Base-by-base conservation (phyloP, 257 asterid genomes). In the Salvia hispanica region DNA sequence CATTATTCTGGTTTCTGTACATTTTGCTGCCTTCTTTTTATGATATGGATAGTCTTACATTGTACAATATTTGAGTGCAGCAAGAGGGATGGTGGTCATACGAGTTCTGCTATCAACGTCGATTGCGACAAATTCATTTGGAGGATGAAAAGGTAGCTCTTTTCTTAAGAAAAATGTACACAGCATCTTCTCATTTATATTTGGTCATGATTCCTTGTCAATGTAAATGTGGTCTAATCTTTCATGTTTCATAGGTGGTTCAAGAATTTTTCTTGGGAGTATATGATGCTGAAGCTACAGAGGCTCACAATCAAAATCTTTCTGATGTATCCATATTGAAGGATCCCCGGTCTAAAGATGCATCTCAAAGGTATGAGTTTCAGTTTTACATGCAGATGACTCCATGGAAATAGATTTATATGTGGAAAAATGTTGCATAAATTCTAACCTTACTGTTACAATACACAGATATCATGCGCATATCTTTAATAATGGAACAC, bases 11-110 rank as follows among this genome's bases (percentile, higher is more conserved):
- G 40, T 53, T 46, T 51, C 3, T 48, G 50, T 25, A 36, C 34
- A 2, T 3, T 64, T 12, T 66, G 51, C 34, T 39, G 28, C 77
- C 62, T 70, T 65, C 25, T 31, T 65, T 45, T 43, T 14, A 59
- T 58, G 37, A 64, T 62, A 43, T 52, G 13, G 50, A 55, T 60
- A 42, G 60, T 39, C 69, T 82, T 72, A 67, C 69, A 25, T 67
- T 67, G 44, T 66, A 71, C 62, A 70, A 72, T 58, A 44, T 62
- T 71, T 72, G 57, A 52, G 51, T 78, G 82, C 96, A 94, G 99
- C 97, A 88, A 91, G 99, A 94, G 73, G 99, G 99, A 71, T 94
- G 99, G 99, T 94, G 99, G 99, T 80, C 96, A 50, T 94, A 94
- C 82, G 99, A 94, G 80, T 91, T 94, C 74, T 94, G 99, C 75